These are phyloP conservation scores for Chaetoceros tenuissimus DNA, from an alignment of 108 stramenopile genomes.

Conservation along the genomic window DNA sequence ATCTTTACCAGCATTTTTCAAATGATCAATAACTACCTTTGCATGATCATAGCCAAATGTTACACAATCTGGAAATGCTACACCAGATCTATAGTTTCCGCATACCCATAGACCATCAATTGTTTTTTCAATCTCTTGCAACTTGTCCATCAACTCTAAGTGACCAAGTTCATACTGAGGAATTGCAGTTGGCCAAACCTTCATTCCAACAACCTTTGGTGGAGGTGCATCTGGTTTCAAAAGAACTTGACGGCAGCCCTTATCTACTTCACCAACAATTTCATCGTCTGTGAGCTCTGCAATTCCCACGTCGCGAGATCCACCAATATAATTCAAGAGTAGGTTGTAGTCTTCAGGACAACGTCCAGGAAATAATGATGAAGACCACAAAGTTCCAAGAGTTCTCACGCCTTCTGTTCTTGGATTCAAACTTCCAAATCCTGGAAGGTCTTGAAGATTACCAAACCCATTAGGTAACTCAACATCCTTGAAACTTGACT, in stretches of 20 bases:
- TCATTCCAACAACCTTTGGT: constrained; percentile 77
- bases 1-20: constrained; percentile 21
- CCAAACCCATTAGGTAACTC: constrained; percentile 74
- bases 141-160: constrained; percentile 45
- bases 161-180: constrained; percentile 89
- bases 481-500: constrained; percentile 77
- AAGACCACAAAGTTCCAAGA: constrained; percentile 89
- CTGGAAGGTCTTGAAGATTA: constrained; percentile 62
- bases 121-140: constrained; percentile 44
- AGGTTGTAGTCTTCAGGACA: constrained; percentile 82
- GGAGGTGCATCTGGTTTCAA: constrained; percentile 71
- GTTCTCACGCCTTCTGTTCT: constrained; percentile 81
- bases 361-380: constrained; percentile 90
- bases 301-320: constrained; percentile 85
- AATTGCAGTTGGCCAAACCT: constrained; percentile 92
- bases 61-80: constrained; percentile 93
- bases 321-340: constrained; percentile 93
- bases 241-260: constrained; percentile 73
- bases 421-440: constrained; percentile 90
- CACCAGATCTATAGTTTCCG: constrained; percentile 92
- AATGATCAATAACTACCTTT: constrained; percentile 49
- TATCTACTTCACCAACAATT: constrained; percentile 82
- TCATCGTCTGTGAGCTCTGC: constrained; percentile 74
- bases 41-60: constrained; percentile 88
- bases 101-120: constrained; percentile 71